Conservation (phyloP, 371 early-diverging fungal species). For the Globomyces sp. region DNA sequence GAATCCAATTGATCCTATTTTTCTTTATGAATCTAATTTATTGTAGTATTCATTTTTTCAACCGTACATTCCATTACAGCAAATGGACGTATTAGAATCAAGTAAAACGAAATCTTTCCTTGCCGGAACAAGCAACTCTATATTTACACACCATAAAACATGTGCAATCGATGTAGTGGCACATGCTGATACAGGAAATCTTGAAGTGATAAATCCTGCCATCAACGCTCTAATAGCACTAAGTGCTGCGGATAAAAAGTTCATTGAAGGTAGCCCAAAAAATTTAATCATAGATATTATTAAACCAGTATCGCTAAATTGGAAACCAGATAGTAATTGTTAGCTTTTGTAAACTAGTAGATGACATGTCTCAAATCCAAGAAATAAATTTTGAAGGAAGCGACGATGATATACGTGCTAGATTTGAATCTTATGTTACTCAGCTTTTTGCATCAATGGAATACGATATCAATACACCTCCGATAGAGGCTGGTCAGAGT, state of each 20-base stretch:
- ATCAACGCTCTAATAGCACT: conserved; percentile 42
- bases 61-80: conserved; percentile 82
- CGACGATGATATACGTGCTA: conserved; percentile 75
- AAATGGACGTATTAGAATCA: conserved; percentile 71
- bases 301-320: conserved; percentile 37
- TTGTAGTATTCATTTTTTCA: conserved; percentile 72
- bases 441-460: conserved; percentile 68
- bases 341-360: conserved; percentile 1
- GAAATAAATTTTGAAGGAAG: conserved; percentile 65
- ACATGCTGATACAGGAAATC: conserved; percentile 69
- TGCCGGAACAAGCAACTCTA: conserved; percentile 77
- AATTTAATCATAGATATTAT: conserved; percentile 35
- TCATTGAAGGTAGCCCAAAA: conserved; percentile 43
- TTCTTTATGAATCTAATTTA: background rate
- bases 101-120: conserved; percentile 67
- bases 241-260: conserved; percentile 47
- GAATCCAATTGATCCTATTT: background rate
- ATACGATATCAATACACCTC: conserved; percentile 37
- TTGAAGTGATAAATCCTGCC: conserved; percentile 67
- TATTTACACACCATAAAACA: conserved; percentile 72
- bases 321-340: conserved; percentile 56
- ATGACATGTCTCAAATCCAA: conserved; percentile 51
- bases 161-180: conserved; percentile 73
- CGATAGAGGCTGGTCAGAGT: conserved; percentile 36
- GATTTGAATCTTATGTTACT: conserved; percentile 73